Evolutionary conservation across 2,329 filamentous ascomycete species (phyloP), one percentile per base, ranked within the genome.

Genomic region (Fonsecaea erecta): DNA sequence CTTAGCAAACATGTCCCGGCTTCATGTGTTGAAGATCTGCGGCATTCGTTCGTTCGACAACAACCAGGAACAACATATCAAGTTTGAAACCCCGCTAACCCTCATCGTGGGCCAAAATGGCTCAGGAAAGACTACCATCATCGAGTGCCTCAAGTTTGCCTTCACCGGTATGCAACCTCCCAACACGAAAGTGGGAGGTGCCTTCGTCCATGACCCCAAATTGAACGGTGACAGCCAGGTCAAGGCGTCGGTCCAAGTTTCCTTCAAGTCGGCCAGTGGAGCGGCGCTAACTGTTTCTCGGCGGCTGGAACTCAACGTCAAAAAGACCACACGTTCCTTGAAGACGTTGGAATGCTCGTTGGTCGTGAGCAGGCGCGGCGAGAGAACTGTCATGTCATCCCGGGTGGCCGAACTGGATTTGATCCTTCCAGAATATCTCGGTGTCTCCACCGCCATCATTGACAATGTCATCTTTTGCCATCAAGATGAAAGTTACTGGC

Each of bases 381-480:
- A 97, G 77, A 86, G 89, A 64, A 88, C 85, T 4, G 86, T 89
- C 4, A 86, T 93, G 37, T 97, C 94, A 1, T 92, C 90, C 2
- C 88, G 90, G 48, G 88, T 92, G 18, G 88, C 88, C 9, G 91
- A 97, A 71, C 84, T 98, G 35, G 91, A 97, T 76, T 84, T 88
- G 70, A 86, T 94, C 71, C 89, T 99, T 76, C 93, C 94, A 0
- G 86, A 91, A 71, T 90, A 92, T 70, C 84, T 99, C 0, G 95
- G 95, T 40, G 95, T 97, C 2, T 95, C 93, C 1, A 88, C 89
- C 62, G 93, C 95, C 12, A 89, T 99, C 62, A 84, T 99, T 28
- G 93, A 98, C 71, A 90, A 90, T 64, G 95, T 99, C 75, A 97
- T 99, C 71, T 99, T 99, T 79, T 99, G 95, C 76, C 95, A 99